phyloP scores from a whole-genome alignment of 2,329 filamentous ascomycete species.

The Talaromyces sp. region DNA sequence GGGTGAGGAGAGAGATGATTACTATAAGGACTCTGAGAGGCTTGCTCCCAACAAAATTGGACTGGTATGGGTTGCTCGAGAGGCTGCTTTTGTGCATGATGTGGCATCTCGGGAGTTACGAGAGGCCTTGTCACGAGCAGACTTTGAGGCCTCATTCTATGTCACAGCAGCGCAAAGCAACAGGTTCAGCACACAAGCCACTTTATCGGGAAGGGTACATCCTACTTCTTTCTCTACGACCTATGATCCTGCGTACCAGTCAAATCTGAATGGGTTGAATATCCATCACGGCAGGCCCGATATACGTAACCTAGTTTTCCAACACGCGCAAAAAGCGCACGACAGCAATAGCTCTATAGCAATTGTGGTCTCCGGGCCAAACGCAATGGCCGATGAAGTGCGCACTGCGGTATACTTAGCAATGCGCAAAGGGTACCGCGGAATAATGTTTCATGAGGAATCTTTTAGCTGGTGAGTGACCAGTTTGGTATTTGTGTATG shows the following conservation, averaged over 20 bases:
- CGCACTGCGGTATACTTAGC: not conserved
- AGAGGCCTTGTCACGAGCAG: not conserved
- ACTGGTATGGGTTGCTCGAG: not conserved
- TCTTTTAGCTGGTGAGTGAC: not conserved
- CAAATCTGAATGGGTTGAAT: not conserved
- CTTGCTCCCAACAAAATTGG: not conserved
- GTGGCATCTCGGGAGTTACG: not conserved
- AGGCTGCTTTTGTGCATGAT: not conserved
- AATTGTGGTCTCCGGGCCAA: not conserved
- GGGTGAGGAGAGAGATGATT: not conserved
- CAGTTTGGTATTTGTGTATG: too few species aligned
- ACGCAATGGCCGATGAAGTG: not conserved
- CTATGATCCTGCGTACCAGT: not conserved
- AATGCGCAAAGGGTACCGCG: not conserved
- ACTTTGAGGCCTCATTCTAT: not conserved
- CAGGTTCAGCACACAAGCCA: not conserved
- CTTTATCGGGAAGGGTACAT: not conserved
- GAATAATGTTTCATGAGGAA: not conserved
- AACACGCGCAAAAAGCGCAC: not conserved
- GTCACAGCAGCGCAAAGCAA: not conserved
- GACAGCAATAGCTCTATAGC: not conserved
- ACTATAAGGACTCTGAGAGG: not conserved
- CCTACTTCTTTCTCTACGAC: not conserved
- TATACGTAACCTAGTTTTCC: not conserved
- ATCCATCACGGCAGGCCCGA: not conserved